Evolutionary conservation across 306 rosid genomes (phyloP), one percentile per base, ranked within the genome.

Genomic region (Prunus davidiana): DNA sequence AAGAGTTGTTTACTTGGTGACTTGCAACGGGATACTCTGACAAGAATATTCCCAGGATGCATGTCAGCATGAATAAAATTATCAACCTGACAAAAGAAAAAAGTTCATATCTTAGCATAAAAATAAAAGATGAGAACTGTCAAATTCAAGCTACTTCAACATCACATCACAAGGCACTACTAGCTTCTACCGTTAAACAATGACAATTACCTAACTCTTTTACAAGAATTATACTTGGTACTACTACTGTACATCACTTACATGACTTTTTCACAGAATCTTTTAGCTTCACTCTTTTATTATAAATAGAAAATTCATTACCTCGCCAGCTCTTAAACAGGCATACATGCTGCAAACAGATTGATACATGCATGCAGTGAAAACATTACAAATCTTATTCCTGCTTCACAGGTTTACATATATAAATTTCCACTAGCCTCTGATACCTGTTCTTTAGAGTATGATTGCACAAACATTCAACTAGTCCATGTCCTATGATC

Each of bases 11-110:
- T 78, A 20, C 77, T 81, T 11, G 87, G 79, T 12, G 78, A 52
- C 75, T 83, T 88, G 69, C 78, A 55, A 64, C 81, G 50, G 3
- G 51, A 75, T 20, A 81, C 79, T 72, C 97, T 85, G 72, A 92
- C 93, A 52, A 92, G 96, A 77, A 92, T 92, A 86, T 92, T 92
- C 79, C 96, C 97, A 34, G 97, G 96, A 79, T 92, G 97, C 93
- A 92, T 87, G 81, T 92, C 97, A 62, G 97, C 96, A 78, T 92
- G 97, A 60, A 90, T 79, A 80, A 92, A 92, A 82, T 92, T 92
- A 79, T 90, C 97, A 38, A 90, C 89, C 97, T 90, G 88, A 47
- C 85, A 82, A 74, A 76, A 38, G 43, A 61, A 58, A 81, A 58
- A 72, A 8, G 71, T 22, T 25, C 12, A 27, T 2, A 38, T 70